These are phyloP conservation scores for Quercus robur DNA, from an alignment of 306 rosid species.

Conservation along the genomic window DNA sequence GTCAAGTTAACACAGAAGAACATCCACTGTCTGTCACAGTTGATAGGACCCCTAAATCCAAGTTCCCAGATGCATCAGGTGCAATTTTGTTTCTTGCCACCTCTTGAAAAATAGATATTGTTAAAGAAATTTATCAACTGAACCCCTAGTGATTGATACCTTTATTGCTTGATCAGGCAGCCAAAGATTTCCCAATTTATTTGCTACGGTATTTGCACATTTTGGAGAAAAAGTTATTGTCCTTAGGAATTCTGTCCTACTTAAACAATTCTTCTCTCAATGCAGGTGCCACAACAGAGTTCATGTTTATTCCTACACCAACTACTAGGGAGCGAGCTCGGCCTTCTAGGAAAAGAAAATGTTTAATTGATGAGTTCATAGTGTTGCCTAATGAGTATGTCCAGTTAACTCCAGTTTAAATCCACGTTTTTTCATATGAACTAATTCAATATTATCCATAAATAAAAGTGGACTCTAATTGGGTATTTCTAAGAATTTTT, in stretches of 20 bases:
- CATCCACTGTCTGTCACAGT: constrained; percentile 15
- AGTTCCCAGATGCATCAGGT: constrained; percentile 41
- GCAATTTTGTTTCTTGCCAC: constrained; percentile 7
- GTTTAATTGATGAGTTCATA: constrained; percentile 36
- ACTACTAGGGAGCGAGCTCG: constrained; percentile 34
- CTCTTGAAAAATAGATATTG: neutral
- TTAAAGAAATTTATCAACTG: neutral
- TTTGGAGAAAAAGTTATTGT: neutral
- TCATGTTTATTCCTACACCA: constrained; percentile 53
- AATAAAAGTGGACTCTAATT: neutral
- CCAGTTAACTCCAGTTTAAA: neutral
- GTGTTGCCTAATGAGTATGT: constrained; percentile 64
- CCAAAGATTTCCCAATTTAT: neutral
- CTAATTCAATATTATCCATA: neutral
- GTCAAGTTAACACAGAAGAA: constrained; percentile 7
- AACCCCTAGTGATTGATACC: neutral
- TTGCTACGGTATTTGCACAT: neutral
- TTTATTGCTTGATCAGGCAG: neutral
- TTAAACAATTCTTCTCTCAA: constrained; percentile 2
- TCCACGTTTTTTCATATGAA: neutral
- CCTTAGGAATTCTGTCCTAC: neutral
- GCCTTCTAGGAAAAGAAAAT: constrained; percentile 61
- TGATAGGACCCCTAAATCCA: constrained; percentile 39
- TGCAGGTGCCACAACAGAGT: constrained; percentile 53
- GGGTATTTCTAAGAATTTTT: neutral